A percentile compares a stretch with the other conserved stretches of the same genome.
Evolutionary conservation across 1,284 basidiomycete genomes (phyloP).

Genomic region (Microbotryum saponariae): DNA sequence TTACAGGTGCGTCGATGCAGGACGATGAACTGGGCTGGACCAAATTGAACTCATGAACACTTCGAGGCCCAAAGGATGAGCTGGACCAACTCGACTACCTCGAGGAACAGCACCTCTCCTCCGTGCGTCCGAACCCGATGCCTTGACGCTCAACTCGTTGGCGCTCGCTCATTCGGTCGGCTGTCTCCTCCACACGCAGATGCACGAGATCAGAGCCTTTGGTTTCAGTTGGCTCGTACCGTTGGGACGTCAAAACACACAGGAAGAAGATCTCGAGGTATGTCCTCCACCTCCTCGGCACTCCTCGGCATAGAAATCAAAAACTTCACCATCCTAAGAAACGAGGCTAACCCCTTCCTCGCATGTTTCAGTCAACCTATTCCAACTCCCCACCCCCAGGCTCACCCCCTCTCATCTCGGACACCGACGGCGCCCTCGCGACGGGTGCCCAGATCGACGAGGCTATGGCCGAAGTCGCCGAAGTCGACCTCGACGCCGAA

Average conservation of each 20-base stretch:
- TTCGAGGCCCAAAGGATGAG: conserved; percentile 17
- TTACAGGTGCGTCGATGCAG: no score
- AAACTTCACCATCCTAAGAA: neutral
- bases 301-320: no score
- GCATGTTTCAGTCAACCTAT: neutral
- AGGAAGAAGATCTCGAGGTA: conserved; percentile 28
- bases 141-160: no score
- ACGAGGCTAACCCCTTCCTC: neutral
- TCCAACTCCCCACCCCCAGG: neutral
- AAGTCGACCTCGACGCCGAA: conserved; percentile 22
- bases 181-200: neutral
- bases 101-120: conserved; percentile 9
- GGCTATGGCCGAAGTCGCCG: conserved; percentile 1
- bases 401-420: neutral
- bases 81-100: conserved; percentile 17
- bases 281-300: neutral
- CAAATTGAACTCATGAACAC: neutral
- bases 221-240: conserved; percentile 27
- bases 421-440: neutral
- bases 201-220: conserved; percentile 11
- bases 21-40: neutral
- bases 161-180: neutral
- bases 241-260: conserved; percentile 22
- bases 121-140: neutral
- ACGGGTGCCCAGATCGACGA: neutral